phyloP scores from a whole-genome alignment of 192 early-diverging fungal species.

The Cladochytrium replicatum region DNA sequence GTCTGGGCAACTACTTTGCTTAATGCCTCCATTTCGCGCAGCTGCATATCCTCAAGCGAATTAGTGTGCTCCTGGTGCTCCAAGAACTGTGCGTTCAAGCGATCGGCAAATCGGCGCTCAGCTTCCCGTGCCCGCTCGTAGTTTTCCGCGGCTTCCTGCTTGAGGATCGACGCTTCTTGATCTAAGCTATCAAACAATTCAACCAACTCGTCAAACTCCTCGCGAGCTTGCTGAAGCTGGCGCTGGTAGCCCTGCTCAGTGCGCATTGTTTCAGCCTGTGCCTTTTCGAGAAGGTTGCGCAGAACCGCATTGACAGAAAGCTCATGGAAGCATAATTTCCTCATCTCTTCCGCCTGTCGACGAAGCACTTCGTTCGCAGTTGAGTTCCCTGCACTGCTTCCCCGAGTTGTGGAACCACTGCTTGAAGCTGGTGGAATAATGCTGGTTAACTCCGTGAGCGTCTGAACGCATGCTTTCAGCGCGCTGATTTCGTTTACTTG shows the following conservation, averaged over 20 bases:
- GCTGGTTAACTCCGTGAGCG: constrained; percentile 16
- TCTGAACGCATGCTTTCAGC: constrained; percentile 22
- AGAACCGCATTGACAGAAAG: constrained; percentile 23
- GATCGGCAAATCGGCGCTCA: constrained; percentile 8
- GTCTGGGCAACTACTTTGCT: constrained; percentile 21
- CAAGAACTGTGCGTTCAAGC: constrained; percentile 23
- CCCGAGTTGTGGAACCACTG: constrained; percentile 4
- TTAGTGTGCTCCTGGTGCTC: constrained; percentile 28
- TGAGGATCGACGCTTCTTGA: constrained; percentile 9
- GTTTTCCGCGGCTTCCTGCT: constrained; percentile 6
- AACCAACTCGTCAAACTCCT: constrained; percentile 31
- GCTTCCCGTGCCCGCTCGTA: constrained; percentile 4
- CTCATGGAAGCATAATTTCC: constrained; percentile 31
- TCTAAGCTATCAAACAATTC: constrained; percentile 17
- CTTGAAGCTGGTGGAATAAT: too few species aligned
- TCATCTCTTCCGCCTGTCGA: constrained; percentile 29
- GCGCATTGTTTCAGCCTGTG: constrained; percentile 23
- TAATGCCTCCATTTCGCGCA: constrained; percentile 18
- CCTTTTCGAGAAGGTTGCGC: constrained; percentile 26
- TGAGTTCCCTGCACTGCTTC: neutral
- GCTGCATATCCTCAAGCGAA: constrained; percentile 29
- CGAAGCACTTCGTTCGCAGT: constrained; percentile 9
- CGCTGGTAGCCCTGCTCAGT: constrained; percentile 15
- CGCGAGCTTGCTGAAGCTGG: constrained; percentile 9
- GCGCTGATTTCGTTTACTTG: constrained; percentile 23